Conservation (phyloP, 495 filamentous ascomycete species). For the Chaetomidium leptoderma region DNA sequence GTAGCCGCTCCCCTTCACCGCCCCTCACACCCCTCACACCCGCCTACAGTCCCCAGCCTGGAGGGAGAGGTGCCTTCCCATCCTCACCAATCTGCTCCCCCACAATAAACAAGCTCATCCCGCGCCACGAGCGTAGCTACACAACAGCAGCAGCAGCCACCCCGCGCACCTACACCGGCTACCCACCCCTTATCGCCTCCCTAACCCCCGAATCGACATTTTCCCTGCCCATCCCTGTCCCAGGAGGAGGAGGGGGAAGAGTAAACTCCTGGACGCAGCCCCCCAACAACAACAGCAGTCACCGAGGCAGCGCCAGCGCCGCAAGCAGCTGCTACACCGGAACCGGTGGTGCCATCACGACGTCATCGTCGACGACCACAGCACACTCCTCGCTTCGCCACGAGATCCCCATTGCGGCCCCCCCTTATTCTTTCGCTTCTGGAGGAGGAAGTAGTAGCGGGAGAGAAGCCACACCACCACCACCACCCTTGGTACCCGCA, state of each 20-base stretch:
- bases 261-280: no score
- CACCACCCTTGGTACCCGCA: neutral
- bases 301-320: neutral
- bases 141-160: constrained; percentile 11
- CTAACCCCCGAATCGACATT: neutral
- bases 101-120: constrained; percentile 32
- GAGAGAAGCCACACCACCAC: neutral
- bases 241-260: no score
- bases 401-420: constrained; percentile 12
- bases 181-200: constrained; percentile 3
- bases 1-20: constrained; percentile 29
- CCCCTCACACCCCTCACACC: constrained; percentile 30
- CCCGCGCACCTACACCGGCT: neutral
- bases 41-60: constrained; percentile 22
- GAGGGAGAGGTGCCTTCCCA: constrained; percentile 21
- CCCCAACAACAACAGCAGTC: no score
- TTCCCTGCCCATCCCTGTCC: constrained; percentile 2
- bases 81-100: constrained; percentile 29
- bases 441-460: neutral
- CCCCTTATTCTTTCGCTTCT: no score
- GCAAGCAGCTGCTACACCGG: constrained; percentile 10
- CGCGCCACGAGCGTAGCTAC: constrained; percentile 27
- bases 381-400: constrained; percentile 22
- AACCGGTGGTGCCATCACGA: neutral
- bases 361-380: neutral